These are phyloP conservation scores for Nemania diffusa DNA, from an alignment of 2,329 filamentous ascomycete species.

Conservation along the genomic window DNA sequence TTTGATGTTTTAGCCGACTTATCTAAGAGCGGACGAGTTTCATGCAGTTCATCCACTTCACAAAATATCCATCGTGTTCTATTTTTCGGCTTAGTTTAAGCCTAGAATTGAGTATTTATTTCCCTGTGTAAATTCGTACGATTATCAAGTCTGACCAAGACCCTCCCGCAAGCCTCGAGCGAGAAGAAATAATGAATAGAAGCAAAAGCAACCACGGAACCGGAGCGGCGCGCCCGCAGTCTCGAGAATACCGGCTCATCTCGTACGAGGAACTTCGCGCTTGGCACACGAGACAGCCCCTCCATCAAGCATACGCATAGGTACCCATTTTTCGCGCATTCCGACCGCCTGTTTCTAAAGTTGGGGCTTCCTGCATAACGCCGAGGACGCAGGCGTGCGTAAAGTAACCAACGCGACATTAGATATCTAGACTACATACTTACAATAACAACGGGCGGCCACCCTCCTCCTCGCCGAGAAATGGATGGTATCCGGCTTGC, in stretches of 20 bases:
- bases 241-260: conserved; percentile 30
- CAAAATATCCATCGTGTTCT: too few species aligned
- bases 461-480: conserved; percentile 51
- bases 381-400: too few species aligned
- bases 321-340: conserved; percentile 68
- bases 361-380: conserved; percentile 71
- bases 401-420: conserved; percentile 57
- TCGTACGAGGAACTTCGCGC: conserved; percentile 44
- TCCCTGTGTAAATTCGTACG: too few species aligned
- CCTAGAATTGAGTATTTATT: too few species aligned
- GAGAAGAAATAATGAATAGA: conserved; percentile 27
- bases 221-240: conserved; percentile 10
- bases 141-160: too few species aligned
- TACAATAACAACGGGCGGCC: conserved; percentile 63
- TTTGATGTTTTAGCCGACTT: conserved; percentile 15
- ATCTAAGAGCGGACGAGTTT: neutral
- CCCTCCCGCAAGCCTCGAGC: conserved; percentile 17
- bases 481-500: conserved; percentile 48
- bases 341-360: conserved; percentile 65
- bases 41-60: too few species aligned
- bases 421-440: conserved; percentile 79
- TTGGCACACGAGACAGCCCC: conserved; percentile 65
- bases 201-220: neutral
- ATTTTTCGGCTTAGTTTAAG: too few species aligned
- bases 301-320: conserved; percentile 74